Evolutionary conservation across 2,329 filamentous ascomycete species (phyloP).

Genomic region (Onygenales sp.): DNA sequence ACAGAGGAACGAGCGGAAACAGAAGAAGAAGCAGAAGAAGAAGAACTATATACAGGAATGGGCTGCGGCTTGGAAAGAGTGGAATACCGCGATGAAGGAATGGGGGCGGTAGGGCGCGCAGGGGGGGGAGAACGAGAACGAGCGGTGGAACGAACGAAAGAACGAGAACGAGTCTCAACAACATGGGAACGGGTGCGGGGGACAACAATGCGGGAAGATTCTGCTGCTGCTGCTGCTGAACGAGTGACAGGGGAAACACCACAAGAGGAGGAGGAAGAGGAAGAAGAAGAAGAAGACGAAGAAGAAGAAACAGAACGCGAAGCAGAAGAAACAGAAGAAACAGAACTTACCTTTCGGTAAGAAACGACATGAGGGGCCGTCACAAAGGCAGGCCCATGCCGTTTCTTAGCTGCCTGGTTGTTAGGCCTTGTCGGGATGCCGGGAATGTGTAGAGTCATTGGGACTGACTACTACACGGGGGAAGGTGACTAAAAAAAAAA

Average conservation of each 20-base stretch:
- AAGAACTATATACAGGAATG: not conserved
- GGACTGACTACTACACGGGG: not conserved
- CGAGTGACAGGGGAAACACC: slow-evolving; percentile 1
- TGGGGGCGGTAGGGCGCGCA: not conserved
- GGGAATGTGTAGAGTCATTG: not conserved
- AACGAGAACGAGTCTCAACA: not conserved
- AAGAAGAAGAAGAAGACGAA: slow-evolving; percentile 6
- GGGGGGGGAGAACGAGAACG: not conserved
- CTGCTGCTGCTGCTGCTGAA: not conserved
- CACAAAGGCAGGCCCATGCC: not conserved
- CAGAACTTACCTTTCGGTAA: not conserved
- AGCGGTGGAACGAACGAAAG: not conserved
- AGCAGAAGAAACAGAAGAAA: not conserved
- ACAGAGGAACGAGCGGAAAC: not conserved
- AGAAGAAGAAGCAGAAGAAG: not conserved
- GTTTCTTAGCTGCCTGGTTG: not conserved
- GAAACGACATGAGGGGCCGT: not conserved
- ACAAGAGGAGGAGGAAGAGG: slow-evolving; percentile 6
- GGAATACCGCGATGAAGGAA: not conserved
- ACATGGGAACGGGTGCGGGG: not conserved
- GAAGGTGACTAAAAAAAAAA: not conserved
- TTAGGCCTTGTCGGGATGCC: not conserved
- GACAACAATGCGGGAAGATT: not conserved
- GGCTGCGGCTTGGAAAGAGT: not conserved
- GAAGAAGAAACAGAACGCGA: slow-evolving; percentile 1